These are phyloP conservation scores for Kuraishia floccosa DNA, from an alignment of 805 yeast species.

Conservation along the genomic window DNA sequence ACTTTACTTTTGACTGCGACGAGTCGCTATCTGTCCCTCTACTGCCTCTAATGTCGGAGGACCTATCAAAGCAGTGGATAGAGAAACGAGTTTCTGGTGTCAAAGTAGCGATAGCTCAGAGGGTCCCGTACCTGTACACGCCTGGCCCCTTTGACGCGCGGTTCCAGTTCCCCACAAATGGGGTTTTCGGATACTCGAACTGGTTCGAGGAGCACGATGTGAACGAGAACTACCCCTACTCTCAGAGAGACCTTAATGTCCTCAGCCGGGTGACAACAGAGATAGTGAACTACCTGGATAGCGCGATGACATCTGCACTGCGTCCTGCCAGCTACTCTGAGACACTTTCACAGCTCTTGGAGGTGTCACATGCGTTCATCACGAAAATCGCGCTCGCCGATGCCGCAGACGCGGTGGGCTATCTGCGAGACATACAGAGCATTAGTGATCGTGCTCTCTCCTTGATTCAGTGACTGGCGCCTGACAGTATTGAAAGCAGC, in stretches of 20 bases:
- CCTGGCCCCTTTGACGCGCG: slow-evolving; percentile 24
- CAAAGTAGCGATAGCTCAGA: slow-evolving; percentile 18
- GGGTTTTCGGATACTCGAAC: slow-evolving; percentile 8
- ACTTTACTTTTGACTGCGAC: slow-evolving; percentile 23
- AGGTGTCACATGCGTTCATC: too few species aligned
- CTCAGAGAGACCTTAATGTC: slow-evolving; percentile 21
- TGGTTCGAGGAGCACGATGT: slow-evolving; percentile 40
- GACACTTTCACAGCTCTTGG: too few species aligned
- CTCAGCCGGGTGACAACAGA: slow-evolving; percentile 18
- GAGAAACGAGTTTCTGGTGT: slow-evolving; percentile 11
- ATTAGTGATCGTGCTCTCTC: too few species aligned
- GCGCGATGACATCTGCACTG: too few species aligned
- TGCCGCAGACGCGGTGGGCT: too few species aligned
- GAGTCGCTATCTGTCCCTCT: slow-evolving; percentile 28
- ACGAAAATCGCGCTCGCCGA: too few species aligned
- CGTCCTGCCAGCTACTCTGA: too few species aligned
- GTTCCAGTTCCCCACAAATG: slow-evolving; percentile 1
- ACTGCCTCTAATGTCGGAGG: slow-evolving; percentile 50
- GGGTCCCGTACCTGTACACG: slow-evolving; percentile 49
- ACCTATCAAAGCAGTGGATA: slow-evolving; percentile 34
- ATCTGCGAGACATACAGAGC: too few species aligned
- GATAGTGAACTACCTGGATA: slow-evolving; percentile 8
- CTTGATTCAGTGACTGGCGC: too few species aligned
- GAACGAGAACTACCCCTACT: slow-evolving; percentile 36
- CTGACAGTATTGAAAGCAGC: too few species aligned